These are phyloP conservation scores for Fomitopsis pinicola DNA, from an alignment of 1,284 basidiomycete genomes.

Conservation along the genomic window DNA sequence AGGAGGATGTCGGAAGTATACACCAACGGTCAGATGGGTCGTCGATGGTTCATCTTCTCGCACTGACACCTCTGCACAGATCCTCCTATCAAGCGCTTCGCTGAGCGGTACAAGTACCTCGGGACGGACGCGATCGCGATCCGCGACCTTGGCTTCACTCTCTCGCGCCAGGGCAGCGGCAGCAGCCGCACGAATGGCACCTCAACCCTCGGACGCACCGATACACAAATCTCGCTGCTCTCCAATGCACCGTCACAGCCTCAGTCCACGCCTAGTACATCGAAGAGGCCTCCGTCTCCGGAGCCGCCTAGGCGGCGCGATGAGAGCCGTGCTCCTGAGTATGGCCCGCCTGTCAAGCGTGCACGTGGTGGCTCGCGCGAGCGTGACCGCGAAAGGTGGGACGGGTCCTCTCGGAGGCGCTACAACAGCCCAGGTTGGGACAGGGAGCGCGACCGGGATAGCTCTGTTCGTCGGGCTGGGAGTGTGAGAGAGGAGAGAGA, in stretches of 20 bases:
- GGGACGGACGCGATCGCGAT: slow-evolving; percentile 87
- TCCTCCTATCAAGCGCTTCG: slow-evolving; percentile 87
- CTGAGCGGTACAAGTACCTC: slow-evolving; percentile 85
- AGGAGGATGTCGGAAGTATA: slow-evolving; percentile 85
- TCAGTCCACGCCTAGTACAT: slow-evolving; percentile 10
- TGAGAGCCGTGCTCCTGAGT: slow-evolving; percentile 33
- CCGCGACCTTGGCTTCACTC: slow-evolving; percentile 80
- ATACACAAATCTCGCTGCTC: slow-evolving; percentile 43
- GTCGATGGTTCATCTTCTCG: background rate
- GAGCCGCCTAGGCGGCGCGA: slow-evolving; percentile 41
- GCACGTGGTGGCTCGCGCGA: slow-evolving; percentile 44
- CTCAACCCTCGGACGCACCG: slow-evolving; percentile 40
- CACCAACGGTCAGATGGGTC: slow-evolving; percentile 56
- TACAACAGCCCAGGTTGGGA: slow-evolving; percentile 48
- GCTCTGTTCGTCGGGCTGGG: slow-evolving; percentile 31
- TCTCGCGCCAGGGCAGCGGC: slow-evolving; percentile 29
- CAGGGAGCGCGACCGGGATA: slow-evolving; percentile 37
- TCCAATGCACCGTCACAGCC: slow-evolving; percentile 16
- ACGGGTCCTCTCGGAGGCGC: slow-evolving; percentile 40
- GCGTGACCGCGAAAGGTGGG: slow-evolving; percentile 46
- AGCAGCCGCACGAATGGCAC: slow-evolving; percentile 16
- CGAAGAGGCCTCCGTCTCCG: slow-evolving; percentile 48
- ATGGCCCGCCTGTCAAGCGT: slow-evolving; percentile 51
- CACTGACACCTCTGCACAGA: slow-evolving; percentile 42
- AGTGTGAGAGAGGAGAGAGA: slow-evolving; percentile 43